Evolutionary conservation across 352 stramenopile species (phyloP).

Genomic region (Nothophytophthora sp.): DNA sequence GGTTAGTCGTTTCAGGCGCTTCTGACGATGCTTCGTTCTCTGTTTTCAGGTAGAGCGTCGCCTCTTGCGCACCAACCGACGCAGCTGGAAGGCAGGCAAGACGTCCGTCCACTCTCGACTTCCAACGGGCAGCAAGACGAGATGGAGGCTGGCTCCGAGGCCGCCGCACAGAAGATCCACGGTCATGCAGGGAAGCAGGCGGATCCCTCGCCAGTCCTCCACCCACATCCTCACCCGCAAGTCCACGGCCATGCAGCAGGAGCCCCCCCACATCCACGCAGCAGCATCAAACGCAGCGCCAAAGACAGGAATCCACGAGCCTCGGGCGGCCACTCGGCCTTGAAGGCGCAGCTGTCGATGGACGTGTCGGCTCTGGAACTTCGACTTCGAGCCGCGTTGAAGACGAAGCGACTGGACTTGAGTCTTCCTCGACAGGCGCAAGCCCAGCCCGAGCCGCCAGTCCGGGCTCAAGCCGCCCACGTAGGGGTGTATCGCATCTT

Average conservation of each 20-base stretch:
- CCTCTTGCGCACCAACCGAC: no score
- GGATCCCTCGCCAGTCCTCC: no score
- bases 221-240: background rate
- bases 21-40: no score
- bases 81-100: no score
- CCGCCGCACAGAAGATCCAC: no score
- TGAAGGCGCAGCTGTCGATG: background rate
- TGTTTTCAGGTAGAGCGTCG: no score
- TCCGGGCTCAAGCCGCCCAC: background rate
- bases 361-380: constrained; percentile 18
- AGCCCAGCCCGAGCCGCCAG: constrained; percentile 1
- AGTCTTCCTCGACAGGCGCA: constrained; percentile 21
- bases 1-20: no score
- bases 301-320: constrained; percentile 14
- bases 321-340: background rate
- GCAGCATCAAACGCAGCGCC: constrained; percentile 13
- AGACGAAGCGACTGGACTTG: constrained; percentile 40
- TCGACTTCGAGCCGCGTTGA: constrained; percentile 25
- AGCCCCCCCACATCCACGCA: constrained; percentile 3
- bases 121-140: no score
- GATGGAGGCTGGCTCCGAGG: background rate
- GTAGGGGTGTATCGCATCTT: constrained; percentile 38
- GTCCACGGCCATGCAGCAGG: constrained; percentile 4
- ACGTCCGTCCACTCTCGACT: no score
- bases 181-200: no score